These are phyloP conservation scores for Themeda triandra DNA, from an alignment of 176 grass and related monocot genomes.

Conservation along the genomic window DNA sequence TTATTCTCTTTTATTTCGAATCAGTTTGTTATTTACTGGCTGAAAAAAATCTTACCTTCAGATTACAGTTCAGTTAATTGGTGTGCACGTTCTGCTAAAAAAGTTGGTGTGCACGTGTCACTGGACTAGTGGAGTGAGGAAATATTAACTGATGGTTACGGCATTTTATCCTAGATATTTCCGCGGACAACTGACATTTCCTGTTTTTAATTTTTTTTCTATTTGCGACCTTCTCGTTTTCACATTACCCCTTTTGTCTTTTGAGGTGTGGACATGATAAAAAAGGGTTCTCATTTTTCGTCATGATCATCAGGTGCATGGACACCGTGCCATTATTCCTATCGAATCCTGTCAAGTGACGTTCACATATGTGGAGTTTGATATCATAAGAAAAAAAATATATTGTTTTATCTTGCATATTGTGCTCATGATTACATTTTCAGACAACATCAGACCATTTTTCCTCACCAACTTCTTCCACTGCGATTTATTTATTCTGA, in stretches of 20 bases:
- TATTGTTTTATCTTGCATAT: not conserved
- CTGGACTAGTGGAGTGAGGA: not conserved
- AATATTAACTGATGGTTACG: not conserved
- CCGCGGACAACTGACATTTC: not conserved
- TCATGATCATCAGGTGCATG: not conserved
- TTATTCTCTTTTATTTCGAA: too few species aligned
- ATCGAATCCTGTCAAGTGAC: not conserved
- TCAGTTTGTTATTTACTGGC: not conserved
- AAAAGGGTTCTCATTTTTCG: not conserved
- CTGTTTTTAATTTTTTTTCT: too few species aligned
- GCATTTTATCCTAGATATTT: too few species aligned
- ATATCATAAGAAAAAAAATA: not conserved
- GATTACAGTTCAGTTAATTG: not conserved
- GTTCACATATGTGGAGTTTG: not conserved
- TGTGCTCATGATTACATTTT: not conserved
- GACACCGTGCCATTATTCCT: too few species aligned
- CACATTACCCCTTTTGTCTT: not conserved
- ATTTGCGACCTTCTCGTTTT: not conserved
- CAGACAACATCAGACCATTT: not conserved
- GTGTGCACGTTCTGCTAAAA: too few species aligned
- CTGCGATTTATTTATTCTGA: not conserved
- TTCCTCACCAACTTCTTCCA: not conserved
- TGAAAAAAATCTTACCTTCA: not conserved
- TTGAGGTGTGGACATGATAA: not conserved
- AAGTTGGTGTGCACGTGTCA: not conserved